Percentiles rank a stretch among this genome's conserved stretches.
These are phyloP conservation scores for Thalassiosira exigua DNA, from an alignment of 352 stramenopile species.

Conservation along the genomic window DNA sequence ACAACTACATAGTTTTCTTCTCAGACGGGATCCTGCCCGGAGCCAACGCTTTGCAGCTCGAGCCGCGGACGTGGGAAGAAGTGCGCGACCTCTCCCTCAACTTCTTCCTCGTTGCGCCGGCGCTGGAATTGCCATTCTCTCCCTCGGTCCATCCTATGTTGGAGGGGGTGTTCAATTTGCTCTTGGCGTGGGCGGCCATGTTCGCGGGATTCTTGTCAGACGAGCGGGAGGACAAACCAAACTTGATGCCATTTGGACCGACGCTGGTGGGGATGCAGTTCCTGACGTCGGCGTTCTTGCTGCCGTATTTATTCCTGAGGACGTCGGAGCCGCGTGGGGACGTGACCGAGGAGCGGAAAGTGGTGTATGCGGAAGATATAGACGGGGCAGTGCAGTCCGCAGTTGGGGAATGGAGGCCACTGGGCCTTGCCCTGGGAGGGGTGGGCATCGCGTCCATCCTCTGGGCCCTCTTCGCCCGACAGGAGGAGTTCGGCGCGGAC, in stretches of 20 bases:
- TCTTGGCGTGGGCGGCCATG: constrained; percentile 84
- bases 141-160: constrained; percentile 83
- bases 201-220: constrained; percentile 87
- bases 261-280: constrained; percentile 87
- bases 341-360: not conserved
- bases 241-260: constrained; percentile 73
- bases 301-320: constrained; percentile 83
- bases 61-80: constrained; percentile 82
- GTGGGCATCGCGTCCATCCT: constrained; percentile 71
- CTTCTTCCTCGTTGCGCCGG: constrained; percentile 84
- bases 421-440: constrained; percentile 66
- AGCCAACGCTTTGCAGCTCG: constrained; percentile 65
- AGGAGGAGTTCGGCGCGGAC: constrained; percentile 72
- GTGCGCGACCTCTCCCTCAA: constrained; percentile 84
- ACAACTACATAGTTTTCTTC: constrained; percentile 84
- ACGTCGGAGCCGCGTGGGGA: constrained; percentile 52
- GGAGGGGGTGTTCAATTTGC: constrained; percentile 86
- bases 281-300: constrained; percentile 83
- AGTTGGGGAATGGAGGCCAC: constrained; percentile 65
- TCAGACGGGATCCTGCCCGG: constrained; percentile 78
- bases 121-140: constrained; percentile 70
- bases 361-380: constrained; percentile 54
- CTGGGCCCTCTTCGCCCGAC: constrained; percentile 72
- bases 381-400: constrained; percentile 23
- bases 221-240: constrained; percentile 73